Conservation (phyloP, 2,329 filamentous ascomycete species). For the Sporothrix schenckii region DNA sequence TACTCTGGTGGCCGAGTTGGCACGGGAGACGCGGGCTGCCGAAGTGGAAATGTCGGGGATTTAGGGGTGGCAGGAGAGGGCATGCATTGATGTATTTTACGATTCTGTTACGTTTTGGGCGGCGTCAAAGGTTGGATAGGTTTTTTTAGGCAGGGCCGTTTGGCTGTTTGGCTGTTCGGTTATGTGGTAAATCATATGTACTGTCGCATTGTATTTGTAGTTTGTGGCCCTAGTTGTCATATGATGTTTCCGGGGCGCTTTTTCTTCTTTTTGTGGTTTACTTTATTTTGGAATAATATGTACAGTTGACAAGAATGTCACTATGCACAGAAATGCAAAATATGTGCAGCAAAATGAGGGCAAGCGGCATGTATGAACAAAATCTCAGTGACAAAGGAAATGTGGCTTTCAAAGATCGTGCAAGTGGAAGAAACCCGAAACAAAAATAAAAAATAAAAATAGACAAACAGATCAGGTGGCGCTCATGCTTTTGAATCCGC, state of each 20-base stretch:
- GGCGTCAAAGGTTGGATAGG: neutral
- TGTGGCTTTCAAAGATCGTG: neutral
- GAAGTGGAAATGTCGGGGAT: constrained; percentile 47
- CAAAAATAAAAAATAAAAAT: constrained; percentile 1
- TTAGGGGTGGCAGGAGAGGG: neutral
- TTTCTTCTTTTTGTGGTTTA: neutral
- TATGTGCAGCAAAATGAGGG: neutral
- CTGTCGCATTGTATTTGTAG: neutral
- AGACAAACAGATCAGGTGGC: constrained; percentile 14
- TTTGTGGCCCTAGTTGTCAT: neutral
- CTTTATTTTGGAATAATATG: neutral
- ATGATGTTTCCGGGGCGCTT: neutral
- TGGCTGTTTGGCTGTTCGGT: neutral
- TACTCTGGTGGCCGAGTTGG: constrained; percentile 52
- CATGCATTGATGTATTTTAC: neutral
- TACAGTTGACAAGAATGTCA: neutral
- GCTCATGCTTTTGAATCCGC: constrained; percentile 27
- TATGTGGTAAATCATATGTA: neutral
- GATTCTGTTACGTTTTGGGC: neutral
- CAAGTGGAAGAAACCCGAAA: neutral
- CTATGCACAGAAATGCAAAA: constrained; percentile 10
- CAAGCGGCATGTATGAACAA: constrained; percentile 2
- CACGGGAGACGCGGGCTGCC: constrained; percentile 53
- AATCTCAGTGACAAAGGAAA: constrained; percentile 3
- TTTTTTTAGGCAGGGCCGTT: neutral